Evolutionary conservation across 345 rosid genomes (phyloP), one percentile per base, ranked within the genome.

Genomic region (Firmiana major): DNA sequence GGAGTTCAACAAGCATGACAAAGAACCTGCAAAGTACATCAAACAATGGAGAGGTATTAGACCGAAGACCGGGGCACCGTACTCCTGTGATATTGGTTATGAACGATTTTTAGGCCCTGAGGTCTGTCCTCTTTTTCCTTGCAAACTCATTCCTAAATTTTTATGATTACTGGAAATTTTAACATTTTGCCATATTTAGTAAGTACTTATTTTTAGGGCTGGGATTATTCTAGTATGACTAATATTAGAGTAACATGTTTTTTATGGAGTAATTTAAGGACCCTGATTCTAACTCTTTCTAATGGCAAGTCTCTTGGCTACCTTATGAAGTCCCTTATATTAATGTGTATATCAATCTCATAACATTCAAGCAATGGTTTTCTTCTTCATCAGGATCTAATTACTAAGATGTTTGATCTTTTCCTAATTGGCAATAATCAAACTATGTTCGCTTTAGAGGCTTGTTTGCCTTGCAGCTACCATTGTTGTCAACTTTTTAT

Each of bases 41-140:
- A 96, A 93, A 86, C 99, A 92, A 43, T 93, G 96, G 94, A 89
- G 84, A 84, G 98, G 99, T 65, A 89, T 90, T 57, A 95, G 94
- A 87, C 97, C 96, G 69, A 95, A 93, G 90, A 95, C 98, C 19
- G 99, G 97, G 83, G 98, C 97, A 43, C 99, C 99, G 53, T 96
- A 90, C 85, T 80, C 99, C 67, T 96, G 99, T 82, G 99, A 93
- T 71, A 81, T 93, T 71, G 98, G 99, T 81, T 96, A 93, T 76
- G 99, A 96, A 83, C 91, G 99, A 60, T 96, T 96, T 84, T 92
- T 96, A 70, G 98, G 97, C 75, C 98, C 99, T 46, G 99, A 96
- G 98, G 99, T 93, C 78, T 81, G 90, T 82, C 75, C 43, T 58
- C 16, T 57, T 34, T 75, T 28, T 76, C 28, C 46, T 75, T 74